These are phyloP conservation scores for Nelumbo lutea DNA, from an alignment of 164 flowering plant genomes.

Conservation along the genomic window DNA sequence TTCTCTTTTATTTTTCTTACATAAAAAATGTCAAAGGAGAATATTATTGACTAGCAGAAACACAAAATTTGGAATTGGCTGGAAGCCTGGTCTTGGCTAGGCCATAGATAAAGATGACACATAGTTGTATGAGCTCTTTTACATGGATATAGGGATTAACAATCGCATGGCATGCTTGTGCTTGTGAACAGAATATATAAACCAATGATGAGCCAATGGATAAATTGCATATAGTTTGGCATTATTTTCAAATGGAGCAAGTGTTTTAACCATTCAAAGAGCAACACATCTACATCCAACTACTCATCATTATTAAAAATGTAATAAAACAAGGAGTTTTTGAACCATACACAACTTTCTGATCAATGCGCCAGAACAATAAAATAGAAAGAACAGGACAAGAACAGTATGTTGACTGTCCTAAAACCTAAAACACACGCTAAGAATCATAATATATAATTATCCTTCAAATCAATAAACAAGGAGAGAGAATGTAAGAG, in stretches of 20 bases:
- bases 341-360: slow-evolving; percentile 12
- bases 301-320: slow-evolving; percentile 5
- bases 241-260: background rate
- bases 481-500: background rate
- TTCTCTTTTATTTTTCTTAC: no score
- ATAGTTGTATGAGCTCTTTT: no score
- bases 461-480: background rate
- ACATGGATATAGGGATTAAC: no score
- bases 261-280: background rate
- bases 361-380: background rate
- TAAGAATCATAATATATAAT: background rate
- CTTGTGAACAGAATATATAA: no score
- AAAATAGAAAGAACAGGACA: slow-evolving; percentile 5
- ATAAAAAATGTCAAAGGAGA: no score
- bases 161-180: no score
- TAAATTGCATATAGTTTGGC: no score
- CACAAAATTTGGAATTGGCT: no score
- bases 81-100: no score
- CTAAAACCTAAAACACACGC: background rate
- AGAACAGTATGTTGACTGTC: background rate
- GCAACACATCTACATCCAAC: background rate
- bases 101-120: no score
- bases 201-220: no score
- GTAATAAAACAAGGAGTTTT: background rate
- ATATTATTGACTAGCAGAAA: no score